These are phyloP conservation scores for Lolium multiflorum DNA, from an alignment of 176 grass and related monocot genomes.

Conservation along the genomic window DNA sequence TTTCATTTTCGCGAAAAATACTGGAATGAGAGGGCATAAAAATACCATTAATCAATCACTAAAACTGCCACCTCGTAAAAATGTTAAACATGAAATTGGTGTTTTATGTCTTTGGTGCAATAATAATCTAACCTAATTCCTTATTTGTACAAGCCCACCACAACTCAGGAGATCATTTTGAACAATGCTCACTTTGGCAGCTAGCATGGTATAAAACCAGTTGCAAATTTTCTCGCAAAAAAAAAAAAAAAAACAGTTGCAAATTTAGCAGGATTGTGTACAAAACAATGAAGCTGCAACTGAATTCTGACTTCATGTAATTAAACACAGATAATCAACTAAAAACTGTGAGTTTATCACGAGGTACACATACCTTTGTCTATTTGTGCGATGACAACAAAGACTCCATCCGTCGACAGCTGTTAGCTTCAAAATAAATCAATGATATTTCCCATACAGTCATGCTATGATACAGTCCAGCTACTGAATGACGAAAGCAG, in stretches of 20 bases:
- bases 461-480: constrained; percentile 55
- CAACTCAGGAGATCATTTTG: too few species aligned
- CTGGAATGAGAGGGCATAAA: neutral
- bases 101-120: neutral
- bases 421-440: constrained; percentile 50
- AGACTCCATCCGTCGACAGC: constrained; percentile 48
- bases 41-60: neutral
- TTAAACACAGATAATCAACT: neutral
- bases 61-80: neutral
- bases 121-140: neutral
- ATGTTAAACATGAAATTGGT: neutral
- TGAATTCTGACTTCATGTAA: constrained; percentile 7
- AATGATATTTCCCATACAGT: constrained; percentile 51
- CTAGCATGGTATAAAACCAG: constrained; percentile 14
- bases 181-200: too few species aligned
- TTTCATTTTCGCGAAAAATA: too few species aligned
- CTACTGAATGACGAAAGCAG: constrained; percentile 44
- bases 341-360: neutral
- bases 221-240: neutral
- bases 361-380: constrained; percentile 39
- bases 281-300: neutral
- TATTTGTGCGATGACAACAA: constrained; percentile 48
- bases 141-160: neutral
- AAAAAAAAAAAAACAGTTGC: too few species aligned
- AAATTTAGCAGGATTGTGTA: constrained; percentile 1